phyloP scores from a whole-genome alignment of 2,329 filamentous ascomycete species.

The Erysiphe pulchra region DNA sequence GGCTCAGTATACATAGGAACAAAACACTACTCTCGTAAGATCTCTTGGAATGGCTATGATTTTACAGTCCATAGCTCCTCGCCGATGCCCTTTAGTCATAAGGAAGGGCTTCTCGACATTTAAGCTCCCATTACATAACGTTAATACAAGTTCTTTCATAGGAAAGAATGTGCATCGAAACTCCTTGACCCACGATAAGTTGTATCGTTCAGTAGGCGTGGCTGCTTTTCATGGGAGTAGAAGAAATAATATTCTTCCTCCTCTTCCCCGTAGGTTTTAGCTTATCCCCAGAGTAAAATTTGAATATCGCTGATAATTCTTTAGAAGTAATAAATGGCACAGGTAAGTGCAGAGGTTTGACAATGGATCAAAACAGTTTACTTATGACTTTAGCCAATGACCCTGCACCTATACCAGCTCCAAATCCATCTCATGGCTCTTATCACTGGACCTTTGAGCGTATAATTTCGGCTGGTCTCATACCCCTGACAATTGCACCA shows the following conservation, averaged over 20 bases:
- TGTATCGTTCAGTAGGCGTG: constrained; percentile 20
- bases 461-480: constrained; percentile 49
- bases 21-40: too few species aligned
- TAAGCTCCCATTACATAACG: too few species aligned
- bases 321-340: constrained; percentile 51
- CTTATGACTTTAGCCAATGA: constrained; percentile 45
- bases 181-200: too few species aligned
- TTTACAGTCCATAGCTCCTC: too few species aligned
- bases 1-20: too few species aligned
- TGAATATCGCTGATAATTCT: constrained; percentile 19
- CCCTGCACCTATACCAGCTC: constrained; percentile 44
- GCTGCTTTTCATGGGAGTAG: constrained; percentile 73
- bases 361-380: constrained; percentile 2
- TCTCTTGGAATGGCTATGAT: too few species aligned
- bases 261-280: constrained; percentile 49
- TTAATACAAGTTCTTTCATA: too few species aligned
- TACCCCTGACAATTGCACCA: constrained; percentile 71
- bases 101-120: too few species aligned
- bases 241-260: constrained; percentile 51
- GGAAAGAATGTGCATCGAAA: too few species aligned
- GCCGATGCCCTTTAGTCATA: too few species aligned
- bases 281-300: neutral
- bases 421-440: constrained; percentile 61
- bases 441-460: constrained; percentile 99
- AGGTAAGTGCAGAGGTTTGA: constrained; percentile 23